These are phyloP conservation scores for Agrostemma githago DNA, from an alignment of 148 eudicot species.

Conservation along the genomic window DNA sequence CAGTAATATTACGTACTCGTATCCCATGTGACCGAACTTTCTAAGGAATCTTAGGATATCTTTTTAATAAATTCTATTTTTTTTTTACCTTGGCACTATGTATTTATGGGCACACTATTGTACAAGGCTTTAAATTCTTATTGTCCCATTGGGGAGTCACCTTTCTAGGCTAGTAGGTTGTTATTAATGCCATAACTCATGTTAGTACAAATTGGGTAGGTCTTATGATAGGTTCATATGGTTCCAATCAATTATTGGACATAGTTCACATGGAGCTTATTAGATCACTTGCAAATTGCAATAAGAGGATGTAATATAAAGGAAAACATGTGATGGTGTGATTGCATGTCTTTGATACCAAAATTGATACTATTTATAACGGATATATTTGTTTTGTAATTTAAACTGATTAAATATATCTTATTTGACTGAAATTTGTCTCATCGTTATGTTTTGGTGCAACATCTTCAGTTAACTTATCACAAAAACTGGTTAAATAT, in stretches of 20 bases:
- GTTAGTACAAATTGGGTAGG: constrained; percentile 6
- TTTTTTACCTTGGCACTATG: constrained; percentile 6
- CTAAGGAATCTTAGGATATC: constrained; percentile 10
- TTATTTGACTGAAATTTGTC: too few species aligned
- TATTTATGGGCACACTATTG: background rate
- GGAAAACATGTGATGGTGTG: background rate
- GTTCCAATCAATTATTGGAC: background rate
- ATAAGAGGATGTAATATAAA: too few species aligned
- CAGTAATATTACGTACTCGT: too few species aligned
- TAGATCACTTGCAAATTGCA: too few species aligned
- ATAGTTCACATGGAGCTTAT: background rate
- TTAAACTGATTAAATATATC: background rate
- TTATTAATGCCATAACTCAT: background rate
- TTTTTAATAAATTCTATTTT: background rate
- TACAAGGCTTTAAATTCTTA: background rate
- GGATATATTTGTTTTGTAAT: background rate
- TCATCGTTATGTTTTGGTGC: too few species aligned
- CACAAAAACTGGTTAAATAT: too few species aligned
- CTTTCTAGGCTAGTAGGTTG: background rate
- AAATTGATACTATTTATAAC: background rate
- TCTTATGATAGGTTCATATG: background rate
- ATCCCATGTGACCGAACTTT: constrained; percentile 16
- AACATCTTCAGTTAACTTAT: too few species aligned
- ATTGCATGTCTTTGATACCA: background rate
- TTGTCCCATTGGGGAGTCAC: constrained; percentile 8